These are phyloP conservation scores for Turritis glabra DNA, from an alignment of 345 rosid species.

Conservation along the genomic window DNA sequence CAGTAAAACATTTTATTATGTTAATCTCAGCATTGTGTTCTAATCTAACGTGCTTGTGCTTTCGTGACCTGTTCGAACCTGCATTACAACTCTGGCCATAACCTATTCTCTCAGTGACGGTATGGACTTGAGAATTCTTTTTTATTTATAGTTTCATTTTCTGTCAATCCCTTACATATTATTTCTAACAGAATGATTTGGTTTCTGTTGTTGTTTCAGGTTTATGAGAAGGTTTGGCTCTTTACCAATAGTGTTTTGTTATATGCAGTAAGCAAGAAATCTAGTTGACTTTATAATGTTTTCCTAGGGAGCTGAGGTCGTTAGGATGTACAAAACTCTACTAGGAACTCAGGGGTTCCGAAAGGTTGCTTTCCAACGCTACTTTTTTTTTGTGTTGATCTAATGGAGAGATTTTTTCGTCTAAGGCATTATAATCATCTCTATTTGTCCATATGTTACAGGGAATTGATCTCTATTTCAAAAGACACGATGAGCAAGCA, in stretches of 20 bases:
- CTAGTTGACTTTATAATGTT: conserved; percentile 26
- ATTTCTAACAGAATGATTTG: conserved; percentile 30
- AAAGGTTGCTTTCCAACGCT: conserved; percentile 53
- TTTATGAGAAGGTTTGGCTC: conserved; percentile 84
- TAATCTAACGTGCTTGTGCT: conserved; percentile 33
- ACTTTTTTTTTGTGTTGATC: not conserved
- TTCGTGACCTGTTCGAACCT: conserved; percentile 37
- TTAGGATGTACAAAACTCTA: conserved; percentile 99
- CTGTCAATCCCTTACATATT: conserved; percentile 13
- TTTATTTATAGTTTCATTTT: not conserved
- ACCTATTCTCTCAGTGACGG: conserved; percentile 74
- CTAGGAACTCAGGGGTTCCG: conserved; percentile 89
- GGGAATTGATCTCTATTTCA: conserved; percentile 97
- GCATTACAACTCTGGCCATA: conserved; percentile 36
- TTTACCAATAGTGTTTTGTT: not conserved
- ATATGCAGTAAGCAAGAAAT: conserved; percentile 2
- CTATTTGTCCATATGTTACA: conserved; percentile 39
- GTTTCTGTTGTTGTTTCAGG: conserved; percentile 52
- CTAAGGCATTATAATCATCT: conserved; percentile 2
- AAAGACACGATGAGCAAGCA: conserved; percentile 96
- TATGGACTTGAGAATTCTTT: conserved; percentile 36
- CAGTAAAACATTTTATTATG: not conserved
- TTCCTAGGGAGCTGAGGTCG: conserved; percentile 97
- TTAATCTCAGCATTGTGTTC: conserved; percentile 10
- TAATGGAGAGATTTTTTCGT: not conserved